Percentiles rank a stretch among this genome's conserved stretches.
Evolutionary conservation across 257 asterid species (phyloP).

Genomic region (Solanum etuberosum): DNA sequence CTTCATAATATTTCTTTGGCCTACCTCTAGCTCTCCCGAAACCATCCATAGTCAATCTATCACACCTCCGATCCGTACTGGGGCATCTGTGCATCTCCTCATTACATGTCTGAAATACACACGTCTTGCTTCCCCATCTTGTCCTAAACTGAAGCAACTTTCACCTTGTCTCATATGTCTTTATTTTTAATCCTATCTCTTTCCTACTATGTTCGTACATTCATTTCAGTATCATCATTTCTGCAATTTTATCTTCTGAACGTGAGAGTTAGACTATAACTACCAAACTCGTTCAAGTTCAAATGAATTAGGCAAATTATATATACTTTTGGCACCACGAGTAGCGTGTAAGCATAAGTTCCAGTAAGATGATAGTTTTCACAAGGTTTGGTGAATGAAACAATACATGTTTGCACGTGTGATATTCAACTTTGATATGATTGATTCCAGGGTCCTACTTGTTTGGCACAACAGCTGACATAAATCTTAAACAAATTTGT

Average conservation of each 20-base stretch:
- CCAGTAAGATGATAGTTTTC: not conserved
- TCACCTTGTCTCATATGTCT: not conserved
- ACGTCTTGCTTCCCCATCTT: not conserved
- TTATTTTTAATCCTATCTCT: not conserved
- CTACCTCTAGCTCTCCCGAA: not conserved
- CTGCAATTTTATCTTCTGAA: not conserved
- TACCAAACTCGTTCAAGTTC: not conserved
- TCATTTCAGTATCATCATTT: no score
- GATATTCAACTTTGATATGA: not conserved
- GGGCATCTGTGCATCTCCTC: not conserved
- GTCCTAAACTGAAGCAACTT: not conserved
- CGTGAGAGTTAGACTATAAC: not conserved
- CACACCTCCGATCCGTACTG: not conserved
- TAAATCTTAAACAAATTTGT: not conserved
- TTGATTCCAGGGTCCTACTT: conserved; percentile 5
- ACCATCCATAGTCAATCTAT: not conserved
- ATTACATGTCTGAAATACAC: not conserved
- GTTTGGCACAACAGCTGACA: not conserved
- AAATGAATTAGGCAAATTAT: not conserved
- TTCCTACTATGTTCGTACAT: not conserved
- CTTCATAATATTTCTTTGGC: not conserved
- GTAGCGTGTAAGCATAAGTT: not conserved
- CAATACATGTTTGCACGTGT: not conserved
- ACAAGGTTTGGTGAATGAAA: not conserved
- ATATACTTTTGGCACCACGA: not conserved